phyloP scores from a whole-genome alignment of 257 asterid genomes.

The Knoxia roxburghii region DNA sequence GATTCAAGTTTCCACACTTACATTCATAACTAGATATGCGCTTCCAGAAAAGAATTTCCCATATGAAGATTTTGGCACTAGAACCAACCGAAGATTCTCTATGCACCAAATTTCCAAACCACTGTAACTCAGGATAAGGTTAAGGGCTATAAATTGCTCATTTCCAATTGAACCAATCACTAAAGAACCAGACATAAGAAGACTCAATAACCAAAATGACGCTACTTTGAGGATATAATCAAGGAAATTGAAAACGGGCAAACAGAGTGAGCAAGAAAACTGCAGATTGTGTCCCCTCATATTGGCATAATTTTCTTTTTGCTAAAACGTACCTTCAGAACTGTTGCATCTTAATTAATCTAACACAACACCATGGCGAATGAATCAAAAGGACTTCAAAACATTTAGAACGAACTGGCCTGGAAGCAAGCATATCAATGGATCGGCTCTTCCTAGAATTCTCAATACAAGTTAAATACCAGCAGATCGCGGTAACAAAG shows the following conservation, averaged over 20 bases:
- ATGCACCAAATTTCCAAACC: conserved; percentile 88
- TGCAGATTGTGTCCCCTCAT: neutral
- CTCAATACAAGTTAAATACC: no score
- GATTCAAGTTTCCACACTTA: conserved; percentile 16
- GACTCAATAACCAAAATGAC: neutral
- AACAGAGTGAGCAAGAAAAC: neutral
- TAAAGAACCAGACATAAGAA: conserved; percentile 10
- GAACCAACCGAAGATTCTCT: conserved; percentile 53
- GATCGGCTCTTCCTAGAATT: neutral
- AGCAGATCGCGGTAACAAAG: neutral
- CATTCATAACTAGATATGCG: conserved; percentile 75
- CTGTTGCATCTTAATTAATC: no score
- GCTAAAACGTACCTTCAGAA: neutral
- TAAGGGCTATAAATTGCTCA: conserved; percentile 13
- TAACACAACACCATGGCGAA: neutral
- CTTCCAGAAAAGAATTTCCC: conserved; percentile 78
- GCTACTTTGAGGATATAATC: neutral
- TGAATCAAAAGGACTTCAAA: neutral
- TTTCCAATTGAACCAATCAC: conserved; percentile 10
- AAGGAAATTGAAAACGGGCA: neutral
- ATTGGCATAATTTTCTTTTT: neutral
- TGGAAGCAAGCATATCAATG: neutral
- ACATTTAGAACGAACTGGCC: neutral
- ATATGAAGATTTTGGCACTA: conserved; percentile 49
- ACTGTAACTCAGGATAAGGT: conserved; percentile 41